Percentiles rank a stretch among this genome's conserved stretches.
These are phyloP conservation scores for Xylariaceae sp. DNA, from an alignment of 2,329 filamentous ascomycete genomes.

Conservation along the genomic window DNA sequence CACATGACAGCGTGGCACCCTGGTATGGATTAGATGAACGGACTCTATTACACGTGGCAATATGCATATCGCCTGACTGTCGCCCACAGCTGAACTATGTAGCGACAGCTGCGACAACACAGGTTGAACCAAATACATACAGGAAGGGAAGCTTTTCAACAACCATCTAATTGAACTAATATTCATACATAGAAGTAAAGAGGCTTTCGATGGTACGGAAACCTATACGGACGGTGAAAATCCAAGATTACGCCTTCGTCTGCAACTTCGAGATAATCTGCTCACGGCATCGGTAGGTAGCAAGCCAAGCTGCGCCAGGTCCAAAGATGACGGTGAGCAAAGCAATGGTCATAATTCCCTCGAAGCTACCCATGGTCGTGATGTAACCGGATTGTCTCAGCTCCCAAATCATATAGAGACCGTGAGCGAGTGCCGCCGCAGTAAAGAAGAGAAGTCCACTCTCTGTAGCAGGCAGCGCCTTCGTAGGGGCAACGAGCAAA, in stretches of 20 bases:
- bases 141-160: background rate
- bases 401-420: constrained; percentile 24
- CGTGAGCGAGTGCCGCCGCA: background rate
- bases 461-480: background rate
- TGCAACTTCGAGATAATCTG: background rate
- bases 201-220: background rate
- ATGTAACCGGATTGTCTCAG: constrained; percentile 24
- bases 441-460: constrained; percentile 3
- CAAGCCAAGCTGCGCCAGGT: constrained; percentile 23
- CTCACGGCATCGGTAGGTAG: constrained; percentile 27
- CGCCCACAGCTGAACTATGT: background rate
- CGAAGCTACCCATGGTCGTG: constrained; percentile 10
- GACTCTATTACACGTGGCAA: background rate
- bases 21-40: background rate
- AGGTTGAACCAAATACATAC: background rate
- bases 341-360: constrained; percentile 2
- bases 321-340: constrained; percentile 19
- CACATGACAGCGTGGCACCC: background rate
- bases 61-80: background rate
- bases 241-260: background rate
- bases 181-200: background rate
- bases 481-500: background rate
- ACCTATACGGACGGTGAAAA: background rate
- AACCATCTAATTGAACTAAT: background rate
- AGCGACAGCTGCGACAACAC: background rate